These are phyloP conservation scores for Fonsecaea pugnacius DNA, from an alignment of 2,329 filamentous ascomycete genomes.

Conservation along the genomic window DNA sequence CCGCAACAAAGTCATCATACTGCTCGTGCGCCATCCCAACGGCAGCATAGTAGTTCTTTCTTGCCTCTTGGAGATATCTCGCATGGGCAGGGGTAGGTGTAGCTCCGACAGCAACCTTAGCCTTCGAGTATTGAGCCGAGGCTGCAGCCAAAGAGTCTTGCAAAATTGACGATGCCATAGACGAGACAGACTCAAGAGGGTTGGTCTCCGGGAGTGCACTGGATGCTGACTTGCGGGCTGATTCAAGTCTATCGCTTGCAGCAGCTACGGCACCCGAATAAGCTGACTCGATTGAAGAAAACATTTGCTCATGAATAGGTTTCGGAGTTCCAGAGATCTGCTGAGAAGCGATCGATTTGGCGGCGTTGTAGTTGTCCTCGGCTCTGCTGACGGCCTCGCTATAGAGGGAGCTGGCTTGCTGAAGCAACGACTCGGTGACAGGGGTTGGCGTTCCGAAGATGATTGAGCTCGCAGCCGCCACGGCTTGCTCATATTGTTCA, in stretches of 20 bases:
- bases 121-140: conserved; percentile 70
- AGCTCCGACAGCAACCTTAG: conserved; percentile 68
- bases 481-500: conserved; percentile 61
- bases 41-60: conserved; percentile 76
- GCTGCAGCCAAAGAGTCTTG: conserved; percentile 72
- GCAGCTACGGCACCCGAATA: conserved; percentile 69
- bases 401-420: conserved; percentile 57
- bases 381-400: conserved; percentile 68
- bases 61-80: conserved; percentile 61
- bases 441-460: conserved; percentile 56
- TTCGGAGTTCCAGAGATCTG: conserved; percentile 71
- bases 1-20: conserved; percentile 74
- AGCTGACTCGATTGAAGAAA: conserved; percentile 69
- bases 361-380: conserved; percentile 69
- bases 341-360: conserved; percentile 68
- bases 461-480: conserved; percentile 62
- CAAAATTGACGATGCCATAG: conserved; percentile 71
- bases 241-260: conserved; percentile 64
- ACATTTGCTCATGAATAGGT: conserved; percentile 70
- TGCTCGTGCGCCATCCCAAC: conserved; percentile 77
- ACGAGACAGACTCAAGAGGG: conserved; percentile 62
- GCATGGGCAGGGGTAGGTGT: conserved; percentile 63
- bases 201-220: conserved; percentile 48
- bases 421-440: conserved; percentile 49
- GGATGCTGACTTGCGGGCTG: conserved; percentile 60